phyloP scores from a whole-genome alignment of 257 asterid species.

The Nicotiana undulata region DNA sequence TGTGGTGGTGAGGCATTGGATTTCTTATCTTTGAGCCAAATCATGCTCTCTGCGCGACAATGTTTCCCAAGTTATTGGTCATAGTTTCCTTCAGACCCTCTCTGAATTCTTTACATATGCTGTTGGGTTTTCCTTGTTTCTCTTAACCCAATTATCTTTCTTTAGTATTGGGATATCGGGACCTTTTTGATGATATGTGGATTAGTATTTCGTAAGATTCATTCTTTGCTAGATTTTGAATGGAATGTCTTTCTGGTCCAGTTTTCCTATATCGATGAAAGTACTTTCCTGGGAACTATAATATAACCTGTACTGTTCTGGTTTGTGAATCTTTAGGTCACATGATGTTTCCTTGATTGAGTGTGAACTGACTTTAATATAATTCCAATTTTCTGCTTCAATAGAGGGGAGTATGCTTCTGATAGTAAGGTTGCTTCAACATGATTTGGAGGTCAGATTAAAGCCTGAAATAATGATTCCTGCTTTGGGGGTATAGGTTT shows the following conservation, averaged over 20 bases:
- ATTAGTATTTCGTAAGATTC: neutral
- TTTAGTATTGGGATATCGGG: neutral
- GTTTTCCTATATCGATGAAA: neutral
- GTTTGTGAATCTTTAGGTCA: neutral
- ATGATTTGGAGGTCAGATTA: neutral
- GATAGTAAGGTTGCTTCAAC: neutral
- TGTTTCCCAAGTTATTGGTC: too few species aligned
- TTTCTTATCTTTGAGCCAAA: neutral
- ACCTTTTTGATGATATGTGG: neutral
- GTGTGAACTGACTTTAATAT: neutral
- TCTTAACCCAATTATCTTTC: neutral
- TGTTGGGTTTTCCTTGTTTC: neutral
- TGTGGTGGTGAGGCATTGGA: neutral
- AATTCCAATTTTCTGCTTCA: neutral
- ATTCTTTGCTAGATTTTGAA: neutral
- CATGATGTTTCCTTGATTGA: neutral
- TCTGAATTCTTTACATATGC: neutral
- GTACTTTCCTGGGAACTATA: neutral
- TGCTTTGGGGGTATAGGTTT: neutral
- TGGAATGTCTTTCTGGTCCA: neutral
- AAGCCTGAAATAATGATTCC: neutral
- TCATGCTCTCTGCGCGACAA: neutral
- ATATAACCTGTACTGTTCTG: neutral
- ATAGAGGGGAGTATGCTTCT: neutral
- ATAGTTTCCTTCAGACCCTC: neutral